These are phyloP conservation scores for Syzygium jambos DNA, from an alignment of 345 rosid species.

Conservation along the genomic window DNA sequence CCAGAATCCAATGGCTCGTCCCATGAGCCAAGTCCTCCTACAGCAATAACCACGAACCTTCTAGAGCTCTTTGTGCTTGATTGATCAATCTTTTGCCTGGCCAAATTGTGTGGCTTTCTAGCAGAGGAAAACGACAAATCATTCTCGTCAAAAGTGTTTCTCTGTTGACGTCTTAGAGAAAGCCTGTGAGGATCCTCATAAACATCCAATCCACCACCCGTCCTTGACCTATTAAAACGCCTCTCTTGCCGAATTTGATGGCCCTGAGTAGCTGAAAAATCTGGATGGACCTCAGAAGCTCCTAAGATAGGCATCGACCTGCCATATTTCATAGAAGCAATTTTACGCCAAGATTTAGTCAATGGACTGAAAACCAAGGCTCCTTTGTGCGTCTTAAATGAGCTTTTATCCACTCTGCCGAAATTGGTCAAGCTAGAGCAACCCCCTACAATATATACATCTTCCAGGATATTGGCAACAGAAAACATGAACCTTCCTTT, in stretches of 20 bases:
- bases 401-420: constrained; percentile 71
- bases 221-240: constrained; percentile 54
- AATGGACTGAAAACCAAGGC: constrained; percentile 68
- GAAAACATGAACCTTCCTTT: constrained; percentile 89
- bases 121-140: constrained; percentile 21
- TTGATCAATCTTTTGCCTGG: constrained; percentile 49
- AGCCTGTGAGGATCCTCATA: constrained; percentile 96
- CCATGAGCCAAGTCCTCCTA: constrained; percentile 79
- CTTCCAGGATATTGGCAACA: constrained; percentile 62
- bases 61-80: constrained; percentile 25
- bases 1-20: constrained; percentile 93
- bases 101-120: constrained; percentile 44
- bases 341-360: constrained; percentile 75
- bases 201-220: constrained; percentile 72
- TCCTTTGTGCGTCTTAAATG: constrained; percentile 80
- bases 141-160: constrained; percentile 42
- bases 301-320: constrained; percentile 84
- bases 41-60: constrained; percentile 65
- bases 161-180: constrained; percentile 65
- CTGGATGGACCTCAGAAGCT: constrained; percentile 55
- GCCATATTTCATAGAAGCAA: constrained; percentile 75
- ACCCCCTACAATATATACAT: constrained; percentile 79
- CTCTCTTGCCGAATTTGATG: constrained; percentile 66
- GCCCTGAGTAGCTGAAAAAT: constrained; percentile 32
- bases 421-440: constrained; percentile 60